Conservation (phyloP, 768 basidiomycete genomes). For the Serendipita vermifera region DNA sequence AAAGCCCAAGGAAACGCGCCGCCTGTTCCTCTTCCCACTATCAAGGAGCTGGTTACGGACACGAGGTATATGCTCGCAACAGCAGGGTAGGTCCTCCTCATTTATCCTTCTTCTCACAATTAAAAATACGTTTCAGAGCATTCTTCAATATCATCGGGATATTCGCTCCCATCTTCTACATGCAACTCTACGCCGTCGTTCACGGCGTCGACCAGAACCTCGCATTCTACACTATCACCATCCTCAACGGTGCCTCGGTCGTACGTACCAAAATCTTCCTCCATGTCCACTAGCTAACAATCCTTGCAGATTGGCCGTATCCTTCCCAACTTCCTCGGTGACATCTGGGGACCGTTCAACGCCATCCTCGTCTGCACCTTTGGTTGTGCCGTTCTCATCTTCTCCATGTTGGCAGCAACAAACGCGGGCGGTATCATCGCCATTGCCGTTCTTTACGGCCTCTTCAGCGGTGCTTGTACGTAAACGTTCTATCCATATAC, state of each 20-base stretch:
- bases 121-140: slow-evolving; percentile 13
- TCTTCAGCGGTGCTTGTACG: neutral
- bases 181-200: slow-evolving; percentile 17
- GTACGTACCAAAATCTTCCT: neutral
- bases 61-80: slow-evolving; percentile 11
- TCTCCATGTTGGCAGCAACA: neutral
- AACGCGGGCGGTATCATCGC: neutral
- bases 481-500: neutral
- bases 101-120: neutral
- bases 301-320: neutral
- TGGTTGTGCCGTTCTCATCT: neutral
- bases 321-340: neutral
- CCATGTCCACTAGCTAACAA: neutral
- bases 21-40: neutral
- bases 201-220: slow-evolving; percentile 16
- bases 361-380: neutral
- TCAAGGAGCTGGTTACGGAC: slow-evolving; percentile 9
- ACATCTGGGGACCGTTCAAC: neutral
- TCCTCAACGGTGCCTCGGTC: neutral
- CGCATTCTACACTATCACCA: slow-evolving; percentile 16
- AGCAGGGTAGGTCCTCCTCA: neutral
- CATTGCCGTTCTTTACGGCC: neutral
- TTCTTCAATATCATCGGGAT: slow-evolving; percentile 20
- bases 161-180: slow-evolving; percentile 22
- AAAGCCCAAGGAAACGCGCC: neutral